phyloP scores from a whole-genome alignment of 2,329 filamentous ascomycete genomes.

The Xenosphaeropsis pyriputrescens region DNA sequence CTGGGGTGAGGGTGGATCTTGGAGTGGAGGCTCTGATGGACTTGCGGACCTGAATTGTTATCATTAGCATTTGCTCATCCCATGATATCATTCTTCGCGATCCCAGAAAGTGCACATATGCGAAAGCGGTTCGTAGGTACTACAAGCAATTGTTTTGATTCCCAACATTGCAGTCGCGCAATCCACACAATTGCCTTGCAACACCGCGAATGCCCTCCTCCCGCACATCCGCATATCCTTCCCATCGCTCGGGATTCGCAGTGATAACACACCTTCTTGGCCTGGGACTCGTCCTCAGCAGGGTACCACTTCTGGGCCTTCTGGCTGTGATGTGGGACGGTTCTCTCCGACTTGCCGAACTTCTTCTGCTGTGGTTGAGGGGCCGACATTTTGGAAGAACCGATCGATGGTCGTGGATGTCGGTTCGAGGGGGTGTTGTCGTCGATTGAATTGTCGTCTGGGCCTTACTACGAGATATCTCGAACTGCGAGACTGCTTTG shows the following conservation, averaged over 20 bases:
- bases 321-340: constrained; percentile 72
- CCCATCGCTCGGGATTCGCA: no score
- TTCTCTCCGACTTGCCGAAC: constrained; percentile 93
- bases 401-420: constrained; percentile 13
- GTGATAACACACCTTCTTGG: constrained; percentile 71
- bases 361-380: constrained; percentile 55
- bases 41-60: constrained; percentile 72
- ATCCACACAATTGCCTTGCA: constrained; percentile 1
- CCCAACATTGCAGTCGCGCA: constrained; percentile 8
- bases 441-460: constrained; percentile 8
- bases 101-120: no score
- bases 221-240: background rate
- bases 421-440: constrained; percentile 13
- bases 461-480: background rate
- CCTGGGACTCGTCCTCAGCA: constrained; percentile 75
- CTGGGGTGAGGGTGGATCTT: constrained; percentile 80
- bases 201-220: constrained; percentile 5
- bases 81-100: background rate
- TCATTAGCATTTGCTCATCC: constrained; percentile 10
- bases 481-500: constrained; percentile 1
- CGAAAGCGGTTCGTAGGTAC: background rate
- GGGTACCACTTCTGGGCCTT: constrained; percentile 99
- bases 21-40: constrained; percentile 74
- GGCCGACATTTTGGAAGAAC: constrained; percentile 49
- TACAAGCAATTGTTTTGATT: background rate